Conservation (phyloP, 2,329 filamentous ascomycete genomes). For the Aplosporella prunicola region DNA sequence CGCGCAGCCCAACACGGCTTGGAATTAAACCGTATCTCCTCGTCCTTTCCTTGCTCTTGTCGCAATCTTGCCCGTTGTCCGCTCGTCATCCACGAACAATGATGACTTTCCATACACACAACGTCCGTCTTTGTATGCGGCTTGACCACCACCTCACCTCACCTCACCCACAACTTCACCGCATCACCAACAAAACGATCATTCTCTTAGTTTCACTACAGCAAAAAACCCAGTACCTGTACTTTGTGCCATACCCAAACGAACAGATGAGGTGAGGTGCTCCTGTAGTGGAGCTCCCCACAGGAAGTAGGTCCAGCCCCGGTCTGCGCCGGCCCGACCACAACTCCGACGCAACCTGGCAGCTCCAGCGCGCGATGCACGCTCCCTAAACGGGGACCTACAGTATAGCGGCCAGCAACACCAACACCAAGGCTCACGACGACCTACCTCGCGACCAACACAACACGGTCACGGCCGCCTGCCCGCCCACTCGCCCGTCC, state of each 20-base stretch:
- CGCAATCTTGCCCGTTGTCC: too few relatives aligned
- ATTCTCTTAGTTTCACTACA: not conserved
- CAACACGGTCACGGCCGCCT: not conserved
- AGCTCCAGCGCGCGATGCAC: conserved; percentile 10
- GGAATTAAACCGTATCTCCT: too few relatives aligned
- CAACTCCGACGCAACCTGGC: conserved; percentile 8
- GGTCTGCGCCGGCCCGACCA: conserved; percentile 1
- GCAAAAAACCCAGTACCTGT: too few relatives aligned
- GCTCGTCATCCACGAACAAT: too few relatives aligned
- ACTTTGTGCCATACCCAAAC: too few relatives aligned
- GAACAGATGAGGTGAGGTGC: not conserved
- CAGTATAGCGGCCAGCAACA: not conserved
- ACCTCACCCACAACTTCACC: not conserved
- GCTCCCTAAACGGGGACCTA: conserved; percentile 3
- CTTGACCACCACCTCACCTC: not conserved
- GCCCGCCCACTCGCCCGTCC: not conserved
- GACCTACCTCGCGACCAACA: conserved; percentile 1
- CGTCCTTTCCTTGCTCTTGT: too few relatives aligned
- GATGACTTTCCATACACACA: not conserved
- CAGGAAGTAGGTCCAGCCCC: conserved; percentile 1
- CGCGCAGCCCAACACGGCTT: too few relatives aligned
- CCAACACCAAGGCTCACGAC: conserved; percentile 2
- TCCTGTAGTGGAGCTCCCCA: too few relatives aligned
- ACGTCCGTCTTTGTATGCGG: not conserved
- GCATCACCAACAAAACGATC: not conserved